Percentiles rank a stretch among this genome's conserved stretches.
These are phyloP conservation scores for Suillus plorans DNA, from an alignment of 768 basidiomycete genomes.

Conservation along the genomic window DNA sequence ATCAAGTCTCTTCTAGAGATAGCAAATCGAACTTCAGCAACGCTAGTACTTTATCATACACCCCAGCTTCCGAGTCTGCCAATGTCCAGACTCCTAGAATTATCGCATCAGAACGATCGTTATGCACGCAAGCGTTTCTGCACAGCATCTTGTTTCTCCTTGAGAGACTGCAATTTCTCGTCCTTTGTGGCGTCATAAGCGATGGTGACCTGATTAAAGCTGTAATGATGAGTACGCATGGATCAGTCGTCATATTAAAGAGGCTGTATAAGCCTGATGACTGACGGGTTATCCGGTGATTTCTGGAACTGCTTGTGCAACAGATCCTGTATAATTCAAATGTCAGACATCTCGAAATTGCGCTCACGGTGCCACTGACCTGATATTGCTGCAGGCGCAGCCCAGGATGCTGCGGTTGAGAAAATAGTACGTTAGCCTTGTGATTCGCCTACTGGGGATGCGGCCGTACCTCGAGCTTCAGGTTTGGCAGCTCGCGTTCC, in stretches of 20 bases:
- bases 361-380: slow-evolving; percentile 35
- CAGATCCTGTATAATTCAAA: slow-evolving; percentile 55
- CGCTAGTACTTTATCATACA: background rate
- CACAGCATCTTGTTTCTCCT: slow-evolving; percentile 62
- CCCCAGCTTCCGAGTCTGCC: background rate
- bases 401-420: slow-evolving; percentile 71
- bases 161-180: slow-evolving; percentile 75
- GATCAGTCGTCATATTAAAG: background rate
- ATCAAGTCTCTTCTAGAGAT: background rate
- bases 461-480: slow-evolving; percentile 66
- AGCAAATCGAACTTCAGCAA: background rate
- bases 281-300: slow-evolving; percentile 92
- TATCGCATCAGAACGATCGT: background rate
- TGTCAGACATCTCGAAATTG: background rate
- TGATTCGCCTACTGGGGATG: background rate
- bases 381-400: slow-evolving; percentile 89
- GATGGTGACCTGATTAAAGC: slow-evolving; percentile 82
- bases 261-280: background rate
- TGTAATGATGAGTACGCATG: slow-evolving; percentile 26
- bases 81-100: background rate
- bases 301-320: slow-evolving; percentile 96
- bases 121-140: slow-evolving; percentile 60
- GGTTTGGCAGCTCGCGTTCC: slow-evolving; percentile 80
- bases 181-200: slow-evolving; percentile 88
- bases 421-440: slow-evolving; percentile 12